phyloP scores from a whole-genome alignment of 1,139 yeast species.

The Groenewaldozyma auringiensis region DNA sequence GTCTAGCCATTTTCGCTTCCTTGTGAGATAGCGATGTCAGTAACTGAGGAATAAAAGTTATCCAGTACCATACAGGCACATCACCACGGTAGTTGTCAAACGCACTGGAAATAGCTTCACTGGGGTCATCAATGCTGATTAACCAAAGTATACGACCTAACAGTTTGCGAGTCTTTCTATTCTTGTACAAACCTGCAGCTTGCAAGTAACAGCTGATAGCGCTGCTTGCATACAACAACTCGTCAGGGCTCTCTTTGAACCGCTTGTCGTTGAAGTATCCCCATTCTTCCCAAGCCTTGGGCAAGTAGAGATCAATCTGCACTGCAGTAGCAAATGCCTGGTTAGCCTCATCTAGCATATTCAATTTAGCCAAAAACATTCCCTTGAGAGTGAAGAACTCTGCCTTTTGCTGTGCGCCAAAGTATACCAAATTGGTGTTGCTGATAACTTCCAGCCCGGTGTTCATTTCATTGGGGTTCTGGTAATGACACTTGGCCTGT shows the following conservation, averaged over 20 bases:
- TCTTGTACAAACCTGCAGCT: constrained; percentile 94
- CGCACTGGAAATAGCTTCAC: constrained; percentile 76
- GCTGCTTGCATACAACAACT: constrained; percentile 80
- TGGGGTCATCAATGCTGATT: constrained; percentile 79
- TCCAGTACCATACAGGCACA: constrained; percentile 99
- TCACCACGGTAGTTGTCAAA: constrained; percentile 93
- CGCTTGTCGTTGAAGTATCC: constrained; percentile 89
- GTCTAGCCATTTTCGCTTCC: constrained; percentile 84
- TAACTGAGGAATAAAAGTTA: constrained; percentile 90
- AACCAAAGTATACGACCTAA: constrained; percentile 91
- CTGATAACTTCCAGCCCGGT: constrained; percentile 96
- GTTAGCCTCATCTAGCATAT: constrained; percentile 89
- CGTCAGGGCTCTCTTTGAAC: constrained; percentile 76
- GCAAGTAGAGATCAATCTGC: constrained; percentile 84
- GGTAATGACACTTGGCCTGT: constrained; percentile 96
- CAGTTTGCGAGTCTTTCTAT: constrained; percentile 80
- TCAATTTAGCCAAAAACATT: constrained; percentile 88
- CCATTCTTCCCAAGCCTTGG: constrained; percentile 99
- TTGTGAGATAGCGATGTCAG: constrained; percentile 82
- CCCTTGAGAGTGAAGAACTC: constrained; percentile 96
- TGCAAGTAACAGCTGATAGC: constrained; percentile 94
- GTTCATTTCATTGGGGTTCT: constrained; percentile 75
- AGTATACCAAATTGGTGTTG: constrained; percentile 89
- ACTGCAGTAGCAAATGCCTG: constrained; percentile 98
- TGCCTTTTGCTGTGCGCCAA: constrained; percentile 96